Conservation (phyloP, 495 filamentous ascomycete species). For the Amorphotheca resinae region DNA sequence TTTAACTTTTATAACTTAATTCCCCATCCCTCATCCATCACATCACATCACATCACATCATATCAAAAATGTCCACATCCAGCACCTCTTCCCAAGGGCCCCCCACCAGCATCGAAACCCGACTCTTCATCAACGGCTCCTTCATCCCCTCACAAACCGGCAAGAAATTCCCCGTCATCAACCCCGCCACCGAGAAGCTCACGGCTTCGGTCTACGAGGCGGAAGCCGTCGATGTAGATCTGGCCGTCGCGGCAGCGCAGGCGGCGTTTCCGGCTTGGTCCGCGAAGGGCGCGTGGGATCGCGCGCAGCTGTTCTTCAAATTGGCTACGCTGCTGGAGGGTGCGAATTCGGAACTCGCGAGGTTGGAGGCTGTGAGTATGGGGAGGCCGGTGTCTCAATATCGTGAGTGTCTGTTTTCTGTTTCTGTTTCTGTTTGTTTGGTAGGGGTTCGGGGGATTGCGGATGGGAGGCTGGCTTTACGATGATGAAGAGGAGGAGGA, state of each 20-base stretch:
- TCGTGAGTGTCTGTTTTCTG: background rate
- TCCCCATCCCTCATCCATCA: too few species aligned
- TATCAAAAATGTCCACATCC: too few species aligned
- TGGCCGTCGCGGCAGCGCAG: slow-evolving; percentile 61
- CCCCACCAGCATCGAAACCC: slow-evolving; percentile 9
- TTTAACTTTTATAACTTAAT: too few species aligned
- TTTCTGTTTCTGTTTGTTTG: too few species aligned
- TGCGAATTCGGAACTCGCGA: slow-evolving; percentile 50
- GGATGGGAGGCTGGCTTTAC: too few species aligned
- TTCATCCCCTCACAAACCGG: slow-evolving; percentile 9
- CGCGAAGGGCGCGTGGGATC: slow-evolving; percentile 55
- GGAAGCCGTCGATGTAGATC: slow-evolving; percentile 61
- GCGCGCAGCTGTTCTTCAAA: slow-evolving; percentile 59
- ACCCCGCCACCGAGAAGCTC: slow-evolving; percentile 12
- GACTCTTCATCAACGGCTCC: slow-evolving; percentile 30
- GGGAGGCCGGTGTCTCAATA: slow-evolving; percentile 26
- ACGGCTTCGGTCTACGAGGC: slow-evolving; percentile 61
- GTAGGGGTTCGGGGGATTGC: too few species aligned
- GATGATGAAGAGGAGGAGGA: too few species aligned
- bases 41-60: too few species aligned
- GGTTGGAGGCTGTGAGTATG: slow-evolving; percentile 41
- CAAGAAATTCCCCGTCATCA: slow-evolving; percentile 10
- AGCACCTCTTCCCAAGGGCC: too few species aligned
- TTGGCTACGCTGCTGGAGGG: slow-evolving; percentile 75
- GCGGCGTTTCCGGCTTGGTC: slow-evolving; percentile 75